These are phyloP conservation scores for Suillus occidentalis DNA, from an alignment of 768 basidiomycete species.

Conservation along the genomic window DNA sequence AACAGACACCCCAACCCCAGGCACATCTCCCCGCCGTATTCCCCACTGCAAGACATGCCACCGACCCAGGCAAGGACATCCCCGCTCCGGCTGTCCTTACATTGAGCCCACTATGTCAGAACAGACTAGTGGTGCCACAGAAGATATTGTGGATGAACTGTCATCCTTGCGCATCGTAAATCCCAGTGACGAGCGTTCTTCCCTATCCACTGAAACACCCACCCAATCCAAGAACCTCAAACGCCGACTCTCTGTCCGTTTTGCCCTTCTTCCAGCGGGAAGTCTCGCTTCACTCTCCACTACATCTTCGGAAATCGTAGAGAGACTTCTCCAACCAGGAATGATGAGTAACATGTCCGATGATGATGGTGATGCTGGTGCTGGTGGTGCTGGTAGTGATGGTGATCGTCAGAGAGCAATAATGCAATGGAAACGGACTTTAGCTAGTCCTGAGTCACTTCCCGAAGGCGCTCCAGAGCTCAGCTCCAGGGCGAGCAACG, in stretches of 20 bases:
- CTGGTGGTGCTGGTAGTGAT: constrained; percentile 17
- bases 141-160: constrained; percentile 42
- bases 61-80: constrained; percentile 56
- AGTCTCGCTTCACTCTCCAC: constrained; percentile 53
- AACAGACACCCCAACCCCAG: constrained; percentile 22
- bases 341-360: constrained; percentile 32
- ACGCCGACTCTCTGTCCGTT: constrained; percentile 31
- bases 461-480: constrained; percentile 40
- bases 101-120: constrained; percentile 31
- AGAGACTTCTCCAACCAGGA: constrained; percentile 45
- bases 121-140: constrained; percentile 13
- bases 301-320: constrained; percentile 47
- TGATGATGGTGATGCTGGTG: constrained; percentile 26
- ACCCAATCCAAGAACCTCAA: constrained; percentile 7
- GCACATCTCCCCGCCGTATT: constrained; percentile 46
- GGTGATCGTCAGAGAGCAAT: constrained; percentile 22
- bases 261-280: constrained; percentile 34
- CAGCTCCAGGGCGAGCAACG: constrained; percentile 18
- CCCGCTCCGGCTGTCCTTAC: constrained; percentile 61
- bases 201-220: constrained; percentile 7
- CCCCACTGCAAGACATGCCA: constrained; percentile 58
- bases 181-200: constrained; percentile 20
- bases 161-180: constrained; percentile 45
- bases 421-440: constrained; percentile 29
- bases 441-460: constrained; percentile 28